Evolutionary conservation across 768 basidiomycete species (phyloP).

Genomic region (Gautieria morchelliformis): DNA sequence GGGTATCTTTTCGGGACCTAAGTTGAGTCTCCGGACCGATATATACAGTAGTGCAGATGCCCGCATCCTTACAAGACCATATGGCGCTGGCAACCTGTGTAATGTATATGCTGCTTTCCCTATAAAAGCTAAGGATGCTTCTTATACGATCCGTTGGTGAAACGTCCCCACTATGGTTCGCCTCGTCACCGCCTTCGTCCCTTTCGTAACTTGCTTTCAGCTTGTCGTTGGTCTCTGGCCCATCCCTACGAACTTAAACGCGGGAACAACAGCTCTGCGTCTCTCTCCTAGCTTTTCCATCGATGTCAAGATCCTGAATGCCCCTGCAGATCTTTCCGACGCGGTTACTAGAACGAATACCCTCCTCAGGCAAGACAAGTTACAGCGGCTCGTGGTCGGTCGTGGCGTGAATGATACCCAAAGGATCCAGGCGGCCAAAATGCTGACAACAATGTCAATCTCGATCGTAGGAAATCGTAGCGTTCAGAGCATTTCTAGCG

Average conservation of each 20-base stretch:
- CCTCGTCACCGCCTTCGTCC: neutral
- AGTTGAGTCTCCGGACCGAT: too few relatives aligned
- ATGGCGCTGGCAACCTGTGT: too few relatives aligned
- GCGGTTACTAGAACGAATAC: constrained; percentile 5
- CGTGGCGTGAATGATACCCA: constrained; percentile 8
- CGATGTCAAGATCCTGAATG: neutral
- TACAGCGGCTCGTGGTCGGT: constrained; percentile 9
- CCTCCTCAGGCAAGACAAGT: constrained; percentile 6
- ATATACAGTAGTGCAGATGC: too few relatives aligned
- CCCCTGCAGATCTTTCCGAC: constrained; percentile 7
- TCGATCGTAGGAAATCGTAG: constrained; percentile 1
- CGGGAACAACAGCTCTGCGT: neutral
- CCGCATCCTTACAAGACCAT: too few relatives aligned
- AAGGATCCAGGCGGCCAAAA: neutral
- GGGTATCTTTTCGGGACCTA: too few relatives aligned
- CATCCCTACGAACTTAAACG: constrained; percentile 2
- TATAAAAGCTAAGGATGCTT: too few relatives aligned
- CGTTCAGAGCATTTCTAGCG: constrained; percentile 1
- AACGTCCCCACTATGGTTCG: neutral
- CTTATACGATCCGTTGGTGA: neutral
- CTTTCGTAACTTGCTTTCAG: neutral
- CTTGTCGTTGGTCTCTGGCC: constrained; percentile 10
- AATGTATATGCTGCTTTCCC: too few relatives aligned
- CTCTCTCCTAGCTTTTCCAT: constrained; percentile 10
- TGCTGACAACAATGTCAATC: constrained; percentile 2